Percentiles rank a stretch among this genome's conserved stretches.
Evolutionary conservation across 306 rosid species (phyloP).

Genomic region (Hippophae tibetana): DNA sequence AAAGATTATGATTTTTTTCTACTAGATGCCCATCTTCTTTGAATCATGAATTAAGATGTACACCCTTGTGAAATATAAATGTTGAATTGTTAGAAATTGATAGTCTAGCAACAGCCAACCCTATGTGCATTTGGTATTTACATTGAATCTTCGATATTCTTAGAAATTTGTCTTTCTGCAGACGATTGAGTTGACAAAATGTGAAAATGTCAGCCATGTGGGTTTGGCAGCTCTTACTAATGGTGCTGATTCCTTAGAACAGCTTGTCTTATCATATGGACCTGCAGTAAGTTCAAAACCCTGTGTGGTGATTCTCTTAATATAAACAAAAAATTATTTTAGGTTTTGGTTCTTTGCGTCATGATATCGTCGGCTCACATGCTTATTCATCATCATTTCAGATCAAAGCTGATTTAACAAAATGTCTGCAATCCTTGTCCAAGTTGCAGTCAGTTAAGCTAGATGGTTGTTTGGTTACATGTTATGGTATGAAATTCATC

Average conservation of each 20-base stretch:
- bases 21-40: too few species aligned
- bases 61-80: too few species aligned
- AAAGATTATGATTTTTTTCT: background rate
- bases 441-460: conserved; percentile 38
- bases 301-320: conserved; percentile 1
- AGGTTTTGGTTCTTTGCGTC: background rate
- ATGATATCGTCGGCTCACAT: conserved; percentile 14
- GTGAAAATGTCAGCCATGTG: conserved; percentile 43
- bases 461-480: conserved; percentile 45
- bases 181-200: conserved; percentile 52
- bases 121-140: background rate
- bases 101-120: background rate
- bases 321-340: background rate
- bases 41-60: too few species aligned
- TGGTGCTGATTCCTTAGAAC: conserved; percentile 46
- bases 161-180: conserved; percentile 18
- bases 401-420: conserved; percentile 50
- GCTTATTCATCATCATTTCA: conserved; percentile 18
- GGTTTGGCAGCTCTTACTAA: conserved; percentile 50
- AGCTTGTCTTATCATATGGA: conserved; percentile 44
- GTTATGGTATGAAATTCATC: conserved; percentile 40
- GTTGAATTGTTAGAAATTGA: background rate
- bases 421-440: conserved; percentile 32
- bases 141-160: background rate
- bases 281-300: conserved; percentile 40